These are phyloP conservation scores for Solanum medicagineum DNA, from an alignment of 257 asterid species.

Conservation along the genomic window DNA sequence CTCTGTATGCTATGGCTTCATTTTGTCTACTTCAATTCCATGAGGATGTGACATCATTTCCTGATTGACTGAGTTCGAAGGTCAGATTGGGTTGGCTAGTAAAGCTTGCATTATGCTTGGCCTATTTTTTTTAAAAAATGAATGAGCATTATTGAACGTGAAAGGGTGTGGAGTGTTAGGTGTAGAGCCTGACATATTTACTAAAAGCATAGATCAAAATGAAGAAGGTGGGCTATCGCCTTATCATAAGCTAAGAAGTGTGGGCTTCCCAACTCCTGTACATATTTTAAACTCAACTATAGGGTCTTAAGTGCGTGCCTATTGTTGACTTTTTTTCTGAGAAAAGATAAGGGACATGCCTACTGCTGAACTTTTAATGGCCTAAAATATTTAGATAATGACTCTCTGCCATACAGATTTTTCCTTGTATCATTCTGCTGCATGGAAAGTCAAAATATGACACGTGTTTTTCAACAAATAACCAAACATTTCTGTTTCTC, in stretches of 20 bases:
- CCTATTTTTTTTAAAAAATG: background rate
- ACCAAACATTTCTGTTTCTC: background rate
- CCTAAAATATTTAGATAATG: background rate
- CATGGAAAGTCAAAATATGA: background rate
- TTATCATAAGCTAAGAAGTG: background rate
- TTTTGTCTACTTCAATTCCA: background rate
- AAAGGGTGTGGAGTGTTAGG: background rate
- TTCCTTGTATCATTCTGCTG: background rate
- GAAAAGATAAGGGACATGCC: background rate
- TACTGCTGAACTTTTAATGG: background rate
- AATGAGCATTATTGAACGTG: background rate
- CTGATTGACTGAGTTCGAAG: background rate
- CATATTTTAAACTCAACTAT: background rate
- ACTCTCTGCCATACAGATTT: background rate
- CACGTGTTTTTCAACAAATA: background rate
- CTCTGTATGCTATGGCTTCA: background rate
- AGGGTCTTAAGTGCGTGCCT: background rate
- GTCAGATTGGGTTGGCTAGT: background rate
- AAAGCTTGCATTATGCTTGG: background rate
- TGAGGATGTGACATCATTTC: background rate
- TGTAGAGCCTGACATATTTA: background rate
- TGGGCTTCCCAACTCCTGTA: background rate
- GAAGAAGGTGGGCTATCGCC: background rate
- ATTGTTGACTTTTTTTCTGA: background rate
- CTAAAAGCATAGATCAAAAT: background rate